A percentile compares a stretch with the other conserved stretches of the same genome.
Conservation (phyloP, 2,329 filamentous ascomycete genomes). For the Hysterium pulicare region DNA sequence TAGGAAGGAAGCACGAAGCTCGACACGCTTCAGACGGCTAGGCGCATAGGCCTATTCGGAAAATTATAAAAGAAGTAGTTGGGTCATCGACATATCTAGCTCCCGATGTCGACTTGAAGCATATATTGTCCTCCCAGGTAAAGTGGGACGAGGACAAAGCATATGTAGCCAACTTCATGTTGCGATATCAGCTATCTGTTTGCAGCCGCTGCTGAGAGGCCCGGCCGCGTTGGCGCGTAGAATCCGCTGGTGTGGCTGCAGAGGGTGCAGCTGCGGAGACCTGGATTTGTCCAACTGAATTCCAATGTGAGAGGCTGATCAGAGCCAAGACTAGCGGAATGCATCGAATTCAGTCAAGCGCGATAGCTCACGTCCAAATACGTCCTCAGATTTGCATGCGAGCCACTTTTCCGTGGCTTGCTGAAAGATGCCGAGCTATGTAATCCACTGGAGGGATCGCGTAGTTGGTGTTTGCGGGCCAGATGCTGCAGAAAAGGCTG, state of each 20-base stretch:
- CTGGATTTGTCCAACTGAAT: constrained; percentile 7
- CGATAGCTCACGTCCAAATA: background rate
- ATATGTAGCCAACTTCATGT: constrained; percentile 16
- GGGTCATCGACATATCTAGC: constrained; percentile 22
- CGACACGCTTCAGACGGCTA: constrained; percentile 12
- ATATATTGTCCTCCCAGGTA: constrained; percentile 7
- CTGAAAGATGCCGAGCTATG: constrained; percentile 6
- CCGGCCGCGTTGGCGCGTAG: constrained; percentile 23
- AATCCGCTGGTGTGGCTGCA: constrained; percentile 24
- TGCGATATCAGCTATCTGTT: constrained; percentile 22
- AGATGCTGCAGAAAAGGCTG: too few species aligned
- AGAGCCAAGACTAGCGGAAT: constrained; percentile 3
- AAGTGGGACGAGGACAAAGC: constrained; percentile 19
- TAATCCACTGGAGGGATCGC: background rate
- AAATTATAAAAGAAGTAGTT: too few species aligned
- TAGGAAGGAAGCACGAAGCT: constrained; percentile 12
- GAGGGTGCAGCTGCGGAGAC: constrained; percentile 1
- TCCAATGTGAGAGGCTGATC: constrained; percentile 12
- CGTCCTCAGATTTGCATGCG: background rate
- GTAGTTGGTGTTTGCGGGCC: background rate
- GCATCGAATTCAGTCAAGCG: constrained; percentile 5
- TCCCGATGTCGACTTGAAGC: constrained; percentile 10
- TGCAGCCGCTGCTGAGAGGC: constrained; percentile 8
- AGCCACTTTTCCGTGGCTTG: constrained; percentile 7
- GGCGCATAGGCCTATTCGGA: too few species aligned